Evolutionary conservation across 2,329 filamentous ascomycete genomes (phyloP).

Genomic region (Aspergillus felis): DNA sequence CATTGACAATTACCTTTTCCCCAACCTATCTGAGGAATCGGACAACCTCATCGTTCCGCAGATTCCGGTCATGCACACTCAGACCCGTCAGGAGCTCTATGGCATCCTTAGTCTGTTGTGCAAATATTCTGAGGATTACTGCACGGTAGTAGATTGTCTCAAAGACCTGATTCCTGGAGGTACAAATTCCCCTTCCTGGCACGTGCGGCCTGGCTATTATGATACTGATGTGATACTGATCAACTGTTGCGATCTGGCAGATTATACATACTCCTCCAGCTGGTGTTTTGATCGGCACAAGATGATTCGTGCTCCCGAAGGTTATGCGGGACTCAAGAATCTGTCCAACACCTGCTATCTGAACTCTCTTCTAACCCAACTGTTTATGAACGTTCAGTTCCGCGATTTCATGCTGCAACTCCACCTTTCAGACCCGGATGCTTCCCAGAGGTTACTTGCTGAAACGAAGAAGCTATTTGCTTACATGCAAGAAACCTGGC

Average conservation of each 20-base stretch:
- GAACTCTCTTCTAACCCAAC: constrained; percentile 88
- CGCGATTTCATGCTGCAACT: constrained; percentile 74
- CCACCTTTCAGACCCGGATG: constrained; percentile 52
- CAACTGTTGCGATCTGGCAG: constrained; percentile 26
- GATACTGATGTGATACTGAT: background rate
- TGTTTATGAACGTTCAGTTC: constrained; percentile 93
- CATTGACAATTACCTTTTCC: constrained; percentile 65
- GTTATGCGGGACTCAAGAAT: constrained; percentile 87
- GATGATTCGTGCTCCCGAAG: constrained; percentile 69
- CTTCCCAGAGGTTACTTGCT: constrained; percentile 64
- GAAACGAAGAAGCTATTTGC: constrained; percentile 80
- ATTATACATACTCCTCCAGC: constrained; percentile 60
- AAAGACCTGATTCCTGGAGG: constrained; percentile 51
- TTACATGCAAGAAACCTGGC: constrained; percentile 77
- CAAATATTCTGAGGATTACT: constrained; percentile 49
- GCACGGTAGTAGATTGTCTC: constrained; percentile 51
- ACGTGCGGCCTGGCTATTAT: constrained; percentile 13
- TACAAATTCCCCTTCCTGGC: constrained; percentile 29
- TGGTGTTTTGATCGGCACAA: constrained; percentile 62
- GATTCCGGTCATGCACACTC: constrained; percentile 50
- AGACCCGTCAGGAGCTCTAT: constrained; percentile 58
- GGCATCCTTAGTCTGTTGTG: constrained; percentile 57
- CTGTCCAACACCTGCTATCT: constrained; percentile 96
- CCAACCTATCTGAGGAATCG: constrained; percentile 43
- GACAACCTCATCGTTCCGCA: constrained; percentile 28